Evolutionary conservation across 2,329 filamentous ascomycete species (phyloP).

Genomic region (Stylonectria norvegica): DNA sequence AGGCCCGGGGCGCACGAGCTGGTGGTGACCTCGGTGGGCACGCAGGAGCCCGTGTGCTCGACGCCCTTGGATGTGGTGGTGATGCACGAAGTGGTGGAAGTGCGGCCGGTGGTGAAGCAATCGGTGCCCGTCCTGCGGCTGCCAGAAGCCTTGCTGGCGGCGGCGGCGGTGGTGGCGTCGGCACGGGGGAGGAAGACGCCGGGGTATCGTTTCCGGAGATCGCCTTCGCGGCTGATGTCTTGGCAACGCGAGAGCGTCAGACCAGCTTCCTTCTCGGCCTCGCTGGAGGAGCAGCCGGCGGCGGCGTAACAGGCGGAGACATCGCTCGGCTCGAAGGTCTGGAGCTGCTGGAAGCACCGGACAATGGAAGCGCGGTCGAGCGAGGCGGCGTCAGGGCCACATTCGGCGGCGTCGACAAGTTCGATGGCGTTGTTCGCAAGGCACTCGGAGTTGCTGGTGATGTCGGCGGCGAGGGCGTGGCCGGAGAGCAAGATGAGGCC

Average conservation of each 20-base stretch:
- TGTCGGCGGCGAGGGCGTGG: conserved; percentile 31
- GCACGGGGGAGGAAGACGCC: conserved; percentile 17
- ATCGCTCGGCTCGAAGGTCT: conserved; percentile 29
- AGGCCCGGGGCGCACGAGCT: conserved; percentile 42
- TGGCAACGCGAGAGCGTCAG: conserved; percentile 33
- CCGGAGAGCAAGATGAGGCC: conserved; percentile 35
- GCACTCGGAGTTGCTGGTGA: conserved; percentile 41
- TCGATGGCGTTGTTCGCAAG: conserved; percentile 36
- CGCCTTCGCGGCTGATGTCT: conserved; percentile 22
- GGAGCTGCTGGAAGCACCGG: conserved; percentile 39
- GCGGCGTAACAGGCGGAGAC: conserved; percentile 38
- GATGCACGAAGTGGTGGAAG: conserved; percentile 38
- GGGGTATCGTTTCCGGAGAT: conserved; percentile 30
- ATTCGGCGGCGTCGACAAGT: conserved; percentile 40
- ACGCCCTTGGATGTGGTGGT: conserved; percentile 35
- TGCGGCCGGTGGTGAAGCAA: conserved; percentile 37
- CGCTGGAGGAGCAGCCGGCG: conserved; percentile 34
- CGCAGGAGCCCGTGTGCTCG: conserved; percentile 39
- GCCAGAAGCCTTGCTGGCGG: conserved; percentile 14
- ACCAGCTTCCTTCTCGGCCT: conserved; percentile 30
- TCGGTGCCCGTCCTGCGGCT: conserved; percentile 21
- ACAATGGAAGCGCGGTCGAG: too few relatives aligned
- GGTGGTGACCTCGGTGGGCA: conserved; percentile 31
- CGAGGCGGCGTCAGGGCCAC: conserved; percentile 42
- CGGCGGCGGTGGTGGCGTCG: conserved; percentile 12